Base-by-base conservation (phyloP, 495 filamentous ascomycete genomes). In the Xylaria cubensis region DNA sequence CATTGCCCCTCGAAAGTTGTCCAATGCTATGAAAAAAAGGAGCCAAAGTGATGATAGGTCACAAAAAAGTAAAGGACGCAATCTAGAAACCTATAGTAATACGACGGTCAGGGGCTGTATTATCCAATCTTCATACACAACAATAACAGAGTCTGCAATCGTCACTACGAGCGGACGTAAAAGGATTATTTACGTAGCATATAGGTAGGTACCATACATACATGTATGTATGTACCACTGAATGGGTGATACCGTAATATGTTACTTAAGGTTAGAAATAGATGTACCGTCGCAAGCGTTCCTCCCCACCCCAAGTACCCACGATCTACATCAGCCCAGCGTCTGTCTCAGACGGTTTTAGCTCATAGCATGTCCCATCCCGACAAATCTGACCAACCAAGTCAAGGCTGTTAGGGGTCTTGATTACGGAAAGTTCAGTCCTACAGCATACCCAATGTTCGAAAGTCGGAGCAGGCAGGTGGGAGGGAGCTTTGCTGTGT, bases 311-410 rank as follows among this genome's bases (percentile, higher is more conserved):
- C 65, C 46, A 34, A 4, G 34, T 24, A 55, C 65, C 65, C 65
- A 67, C 56, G 65, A 69, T 69, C 53, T 69, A 42, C 67, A 69
- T 69, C 67, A 69, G 67, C 67, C 51, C 67, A 69, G 67, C 55
- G 67, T 69, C 66, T 69, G 67, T 69, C 67, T 69, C 67, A 69
- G 53, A 34, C 67, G 13, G 56, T 69, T 69, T 69, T 69, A 69
- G 67, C 67, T 62, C 67, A 62, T 50, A 19, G 36, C 53, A 61
- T 13, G 41, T 42, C 24, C 56, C 67, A 59, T 61, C 41, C 55
- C 66, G 53, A 42, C 66, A 69, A 42, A 24, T 29, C 66, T 55
- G 67, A 62, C 67, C 67, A 69, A 69, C 67, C 67, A 69, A 69
- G 21, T 26, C 65, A 41, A 29, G 19, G 50, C 12, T 42, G 65